These are phyloP conservation scores for Eucalyptus curtisii DNA, from an alignment of 345 rosid genomes.

Conservation along the genomic window DNA sequence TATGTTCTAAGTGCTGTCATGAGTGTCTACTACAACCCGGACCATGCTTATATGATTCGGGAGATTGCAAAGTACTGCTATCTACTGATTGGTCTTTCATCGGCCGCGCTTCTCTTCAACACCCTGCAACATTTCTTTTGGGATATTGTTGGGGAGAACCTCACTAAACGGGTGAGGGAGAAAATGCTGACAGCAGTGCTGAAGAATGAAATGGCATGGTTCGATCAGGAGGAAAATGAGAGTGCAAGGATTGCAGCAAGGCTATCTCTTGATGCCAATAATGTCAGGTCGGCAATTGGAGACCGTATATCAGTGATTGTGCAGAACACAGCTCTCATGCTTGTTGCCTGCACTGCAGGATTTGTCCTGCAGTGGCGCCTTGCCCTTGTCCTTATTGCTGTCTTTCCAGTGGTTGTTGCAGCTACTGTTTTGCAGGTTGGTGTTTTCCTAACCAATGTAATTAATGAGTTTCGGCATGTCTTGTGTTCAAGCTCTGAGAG, in stretches of 20 bases:
- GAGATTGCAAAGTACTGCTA: constrained; percentile 88
- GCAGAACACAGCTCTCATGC: constrained; percentile 90
- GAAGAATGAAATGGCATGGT: constrained; percentile 97
- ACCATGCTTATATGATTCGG: constrained; percentile 77
- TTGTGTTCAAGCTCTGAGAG: neutral
- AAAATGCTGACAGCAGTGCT: constrained; percentile 85
- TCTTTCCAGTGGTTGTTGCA: constrained; percentile 96
- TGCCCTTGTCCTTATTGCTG: constrained; percentile 88
- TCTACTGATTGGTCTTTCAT: constrained; percentile 83
- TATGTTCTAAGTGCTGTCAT: constrained; percentile 91
- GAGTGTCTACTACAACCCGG: constrained; percentile 80
- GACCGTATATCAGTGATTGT: constrained; percentile 93
- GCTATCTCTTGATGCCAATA: constrained; percentile 91
- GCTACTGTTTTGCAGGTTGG: constrained; percentile 95
- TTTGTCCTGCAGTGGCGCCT: constrained; percentile 98
- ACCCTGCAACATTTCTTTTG: constrained; percentile 94
- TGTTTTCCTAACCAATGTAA: neutral
- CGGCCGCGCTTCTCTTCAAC: constrained; percentile 88
- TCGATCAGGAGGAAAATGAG: constrained; percentile 95
- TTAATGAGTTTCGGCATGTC: neutral
- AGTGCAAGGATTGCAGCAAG: constrained; percentile 88
- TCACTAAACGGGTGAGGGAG: constrained; percentile 90
- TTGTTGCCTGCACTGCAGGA: constrained; percentile 96
- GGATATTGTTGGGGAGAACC: constrained; percentile 98
- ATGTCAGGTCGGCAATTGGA: constrained; percentile 96